A percentile compares a stretch with the other conserved stretches of the same genome.
These are phyloP conservation scores for Pseudogymnoascus sp. DNA, from an alignment of 2,329 filamentous ascomycete species.

Conservation along the genomic window DNA sequence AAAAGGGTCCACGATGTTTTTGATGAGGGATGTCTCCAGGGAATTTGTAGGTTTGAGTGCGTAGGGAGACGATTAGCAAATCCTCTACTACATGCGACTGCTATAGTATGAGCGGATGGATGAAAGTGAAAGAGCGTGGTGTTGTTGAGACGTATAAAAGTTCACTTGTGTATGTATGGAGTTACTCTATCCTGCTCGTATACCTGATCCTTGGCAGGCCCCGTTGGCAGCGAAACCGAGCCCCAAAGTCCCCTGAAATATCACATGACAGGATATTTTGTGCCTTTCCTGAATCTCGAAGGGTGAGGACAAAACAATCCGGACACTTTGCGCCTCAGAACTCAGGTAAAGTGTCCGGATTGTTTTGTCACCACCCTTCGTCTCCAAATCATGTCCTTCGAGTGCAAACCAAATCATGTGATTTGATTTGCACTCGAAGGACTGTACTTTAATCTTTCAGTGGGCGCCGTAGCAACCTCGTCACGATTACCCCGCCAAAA, in stretches of 20 bases:
- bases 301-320: no score
- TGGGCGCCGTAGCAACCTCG: neutral
- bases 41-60: neutral
- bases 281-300: neutral
- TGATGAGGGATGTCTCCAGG: neutral
- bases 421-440: no score
- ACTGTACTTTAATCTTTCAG: neutral
- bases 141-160: constrained; percentile 5
- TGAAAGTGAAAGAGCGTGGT: neutral
- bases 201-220: neutral
- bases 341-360: no score
- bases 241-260: neutral
- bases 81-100: neutral
- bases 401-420: neutral
- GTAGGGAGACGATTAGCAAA: neutral
- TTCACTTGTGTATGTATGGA: constrained; percentile 4
- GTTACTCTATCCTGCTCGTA: constrained; percentile 9
- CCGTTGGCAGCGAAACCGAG: constrained; percentile 7
- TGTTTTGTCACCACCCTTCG: no score
- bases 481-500: neutral
- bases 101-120: neutral
- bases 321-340: no score
- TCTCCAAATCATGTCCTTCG: no score
- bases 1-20: neutral
- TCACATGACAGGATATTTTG: neutral